Evolutionary conservation across 2,329 filamentous ascomycete genomes (phyloP).

Genomic region (Botrytis galanthina): DNA sequence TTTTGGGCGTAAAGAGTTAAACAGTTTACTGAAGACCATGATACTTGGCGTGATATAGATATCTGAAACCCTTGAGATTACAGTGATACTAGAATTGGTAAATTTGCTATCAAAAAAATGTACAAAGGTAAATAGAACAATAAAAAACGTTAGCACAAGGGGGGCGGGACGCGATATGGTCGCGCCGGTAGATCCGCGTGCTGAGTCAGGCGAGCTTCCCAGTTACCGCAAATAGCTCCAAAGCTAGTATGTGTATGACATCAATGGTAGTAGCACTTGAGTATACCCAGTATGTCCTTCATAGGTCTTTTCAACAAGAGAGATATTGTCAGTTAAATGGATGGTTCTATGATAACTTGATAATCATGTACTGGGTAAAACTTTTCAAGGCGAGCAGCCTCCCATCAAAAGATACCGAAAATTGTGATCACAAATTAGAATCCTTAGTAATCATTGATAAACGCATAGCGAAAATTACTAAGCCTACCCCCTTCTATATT

Average conservation of each 20-base stretch:
- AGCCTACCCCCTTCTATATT: conserved; percentile 7
- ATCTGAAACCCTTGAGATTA: neutral
- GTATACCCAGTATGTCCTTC: neutral
- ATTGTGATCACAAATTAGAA: neutral
- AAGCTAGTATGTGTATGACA: neutral
- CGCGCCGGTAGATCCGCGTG: conserved; percentile 7
- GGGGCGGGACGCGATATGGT: neutral
- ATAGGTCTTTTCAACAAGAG: neutral
- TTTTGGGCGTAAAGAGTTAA: conserved; percentile 18
- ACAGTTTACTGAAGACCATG: conserved; percentile 13
- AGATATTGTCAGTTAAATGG: neutral
- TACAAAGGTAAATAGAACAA: neutral
- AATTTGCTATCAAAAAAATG: neutral
- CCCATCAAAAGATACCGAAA: neutral
- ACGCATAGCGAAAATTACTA: neutral
- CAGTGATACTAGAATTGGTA: neutral
- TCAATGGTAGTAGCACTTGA: neutral
- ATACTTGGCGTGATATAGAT: neutral
- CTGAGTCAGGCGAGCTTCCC: conserved; percentile 18
- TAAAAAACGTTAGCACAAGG: neutral
- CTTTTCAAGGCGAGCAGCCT: neutral
- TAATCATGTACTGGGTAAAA: neutral
- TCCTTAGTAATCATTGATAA: conserved; percentile 3
- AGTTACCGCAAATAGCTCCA: conserved; percentile 7
- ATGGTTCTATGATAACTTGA: neutral